Conservation (phyloP, 169 alveolate species). For the Plasmodium sp. region DNA sequence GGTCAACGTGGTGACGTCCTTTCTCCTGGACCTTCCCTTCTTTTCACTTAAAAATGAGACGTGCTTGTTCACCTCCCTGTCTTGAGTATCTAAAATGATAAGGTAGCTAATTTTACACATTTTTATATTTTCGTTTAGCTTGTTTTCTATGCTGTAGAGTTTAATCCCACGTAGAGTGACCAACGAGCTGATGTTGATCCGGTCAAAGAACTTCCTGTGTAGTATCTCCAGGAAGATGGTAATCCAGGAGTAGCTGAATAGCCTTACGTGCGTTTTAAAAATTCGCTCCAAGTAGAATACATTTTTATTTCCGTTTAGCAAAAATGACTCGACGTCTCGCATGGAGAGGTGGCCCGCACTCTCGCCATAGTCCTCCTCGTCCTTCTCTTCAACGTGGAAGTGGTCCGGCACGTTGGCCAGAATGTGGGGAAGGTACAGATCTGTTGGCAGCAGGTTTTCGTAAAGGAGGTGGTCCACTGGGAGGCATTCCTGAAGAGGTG, state of each 20-base stretch:
- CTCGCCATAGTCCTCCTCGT: neutral
- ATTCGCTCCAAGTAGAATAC: conserved; percentile 41
- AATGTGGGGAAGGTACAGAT: conserved; percentile 18
- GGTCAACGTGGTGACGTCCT: neutral
- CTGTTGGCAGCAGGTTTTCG: conserved; percentile 50
- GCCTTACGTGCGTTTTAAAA: conserved; percentile 46
- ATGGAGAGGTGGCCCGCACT: neutral
- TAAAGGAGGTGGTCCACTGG: conserved; percentile 35
- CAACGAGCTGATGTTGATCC: conserved; percentile 20
- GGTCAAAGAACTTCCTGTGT: conserved; percentile 1
- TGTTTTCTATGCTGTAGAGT: conserved; percentile 43
- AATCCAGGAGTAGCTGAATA: conserved; percentile 59
- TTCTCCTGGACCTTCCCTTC: neutral
- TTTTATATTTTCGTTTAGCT: conserved; percentile 43
- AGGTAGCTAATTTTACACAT: conserved; percentile 32
- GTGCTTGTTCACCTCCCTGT: conserved; percentile 15
- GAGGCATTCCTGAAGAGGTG: conserved; percentile 19
- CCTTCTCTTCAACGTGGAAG: conserved; percentile 18
- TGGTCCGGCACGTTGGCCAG: conserved; percentile 44
- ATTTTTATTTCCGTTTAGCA: neutral
- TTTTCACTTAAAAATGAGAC: neutral
- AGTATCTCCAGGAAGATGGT: conserved; percentile 57
- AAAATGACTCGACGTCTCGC: conserved; percentile 6
- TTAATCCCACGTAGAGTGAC: conserved; percentile 36
- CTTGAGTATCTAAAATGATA: conserved; percentile 17